A percentile compares a stretch with the other conserved stretches of the same genome.
phyloP scores from a whole-genome alignment of 345 rosid genomes.

The Murraya koenigii region DNA sequence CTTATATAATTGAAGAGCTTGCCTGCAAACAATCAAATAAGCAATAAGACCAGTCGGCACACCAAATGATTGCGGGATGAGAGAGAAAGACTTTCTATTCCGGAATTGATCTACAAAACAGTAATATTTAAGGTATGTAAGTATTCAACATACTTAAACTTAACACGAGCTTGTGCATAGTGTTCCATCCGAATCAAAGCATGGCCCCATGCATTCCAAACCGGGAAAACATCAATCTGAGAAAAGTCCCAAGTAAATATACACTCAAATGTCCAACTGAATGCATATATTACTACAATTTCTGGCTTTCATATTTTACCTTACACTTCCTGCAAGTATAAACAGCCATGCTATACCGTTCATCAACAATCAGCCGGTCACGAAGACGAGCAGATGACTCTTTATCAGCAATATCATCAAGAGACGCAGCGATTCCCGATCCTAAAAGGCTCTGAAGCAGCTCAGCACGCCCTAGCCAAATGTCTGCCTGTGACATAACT shows the following conservation, averaged over 20 bases:
- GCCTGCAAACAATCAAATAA: constrained; percentile 55
- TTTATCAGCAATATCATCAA: constrained; percentile 88
- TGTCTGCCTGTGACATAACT: constrained; percentile 59
- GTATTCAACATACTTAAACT: constrained; percentile 69
- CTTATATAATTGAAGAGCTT: constrained; percentile 82
- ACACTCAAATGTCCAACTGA: constrained; percentile 18
- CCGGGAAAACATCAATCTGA: constrained; percentile 94
- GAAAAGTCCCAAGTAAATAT: constrained; percentile 17
- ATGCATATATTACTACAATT: constrained; percentile 15
- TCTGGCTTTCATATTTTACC: constrained; percentile 42
- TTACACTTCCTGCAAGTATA: constrained; percentile 96
- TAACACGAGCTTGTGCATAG: constrained; percentile 88
- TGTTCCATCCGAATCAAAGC: constrained; percentile 93
- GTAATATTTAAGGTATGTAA: background rate
- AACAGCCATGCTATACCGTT: constrained; percentile 96
- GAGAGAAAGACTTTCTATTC: background rate
- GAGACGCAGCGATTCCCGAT: constrained; percentile 91
- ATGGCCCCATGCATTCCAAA: constrained; percentile 99
- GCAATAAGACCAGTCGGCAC: background rate
- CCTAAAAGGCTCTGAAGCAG: constrained; percentile 95
- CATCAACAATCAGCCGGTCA: constrained; percentile 87
- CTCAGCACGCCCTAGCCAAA: constrained; percentile 93
- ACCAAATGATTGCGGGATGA: background rate
- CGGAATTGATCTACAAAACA: background rate
- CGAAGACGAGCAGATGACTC: constrained; percentile 77